These are phyloP conservation scores for Sabuloglossum arenarium DNA, from an alignment of 495 filamentous ascomycete species.

Conservation along the genomic window DNA sequence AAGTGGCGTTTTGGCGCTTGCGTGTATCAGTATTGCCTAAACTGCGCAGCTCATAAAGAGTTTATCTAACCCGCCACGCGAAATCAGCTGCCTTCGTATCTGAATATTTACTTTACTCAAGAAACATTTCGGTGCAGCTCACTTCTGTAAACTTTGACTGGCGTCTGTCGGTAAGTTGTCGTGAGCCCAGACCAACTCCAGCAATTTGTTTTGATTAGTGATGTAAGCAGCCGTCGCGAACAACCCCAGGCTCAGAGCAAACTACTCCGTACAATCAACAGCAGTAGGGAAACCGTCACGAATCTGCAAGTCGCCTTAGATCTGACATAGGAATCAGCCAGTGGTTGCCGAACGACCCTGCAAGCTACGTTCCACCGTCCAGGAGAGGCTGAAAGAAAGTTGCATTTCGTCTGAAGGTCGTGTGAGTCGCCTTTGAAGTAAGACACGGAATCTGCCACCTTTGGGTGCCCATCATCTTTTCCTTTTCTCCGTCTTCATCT, in stretches of 20 bases:
- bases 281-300: background rate
- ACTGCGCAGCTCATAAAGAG: background rate
- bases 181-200: background rate
- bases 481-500: background rate
- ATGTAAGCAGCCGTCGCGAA: slow-evolving; percentile 1
- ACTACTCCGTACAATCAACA: background rate
- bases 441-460: background rate
- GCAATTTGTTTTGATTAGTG: slow-evolving; percentile 2
- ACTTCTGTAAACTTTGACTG: no score
- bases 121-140: no score
- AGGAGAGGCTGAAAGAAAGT: background rate
- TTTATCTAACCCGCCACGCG: background rate
- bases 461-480: background rate
- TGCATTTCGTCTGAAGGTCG: slow-evolving; percentile 1
- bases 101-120: background rate
- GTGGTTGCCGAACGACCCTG: background rate
- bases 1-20: background rate
- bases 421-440: background rate
- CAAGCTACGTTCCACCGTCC: background rate
- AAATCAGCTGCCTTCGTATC: background rate
- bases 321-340: slow-evolving; percentile 1
- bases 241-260: background rate
- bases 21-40: slow-evolving; percentile 1
- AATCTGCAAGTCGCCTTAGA: background rate
- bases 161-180: background rate